phyloP scores from a whole-genome alignment of 208 protist genomes.

The Crithidia expoeki region DNA sequence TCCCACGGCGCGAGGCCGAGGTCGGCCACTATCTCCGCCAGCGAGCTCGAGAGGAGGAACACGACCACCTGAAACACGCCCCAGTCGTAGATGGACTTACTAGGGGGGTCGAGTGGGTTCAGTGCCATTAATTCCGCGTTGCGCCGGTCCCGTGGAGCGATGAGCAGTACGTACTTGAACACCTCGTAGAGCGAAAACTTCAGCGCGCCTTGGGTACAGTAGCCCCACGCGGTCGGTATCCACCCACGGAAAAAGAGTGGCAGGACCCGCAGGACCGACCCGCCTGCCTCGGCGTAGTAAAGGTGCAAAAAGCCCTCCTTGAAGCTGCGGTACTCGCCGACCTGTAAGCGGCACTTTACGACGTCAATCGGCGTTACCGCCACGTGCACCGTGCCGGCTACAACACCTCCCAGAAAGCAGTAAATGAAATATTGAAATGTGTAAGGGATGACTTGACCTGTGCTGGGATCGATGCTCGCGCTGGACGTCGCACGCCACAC shows the following conservation, averaged over 20 bases:
- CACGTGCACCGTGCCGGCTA: constrained; percentile 65
- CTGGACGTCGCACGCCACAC: constrained; percentile 21
- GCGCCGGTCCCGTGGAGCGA: not conserved
- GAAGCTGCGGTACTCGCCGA: constrained; percentile 65
- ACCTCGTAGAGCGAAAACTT: constrained; percentile 87
- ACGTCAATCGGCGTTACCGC: constrained; percentile 77
- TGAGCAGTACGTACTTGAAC: constrained; percentile 65
- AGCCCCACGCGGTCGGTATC: constrained; percentile 68
- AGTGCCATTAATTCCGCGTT: not conserved
- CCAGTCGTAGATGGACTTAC: not conserved
- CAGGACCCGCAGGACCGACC: constrained; percentile 33
- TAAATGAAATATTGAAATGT: constrained; percentile 69
- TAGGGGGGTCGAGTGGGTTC: not conserved
- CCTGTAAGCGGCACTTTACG: constrained; percentile 86
- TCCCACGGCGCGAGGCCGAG: constrained; percentile 75
- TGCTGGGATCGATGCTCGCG: constrained; percentile 13
- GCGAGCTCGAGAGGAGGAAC: constrained; percentile 60
- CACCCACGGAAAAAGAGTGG: constrained; percentile 63
- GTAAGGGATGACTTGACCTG: constrained; percentile 32
- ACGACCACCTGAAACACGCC: constrained; percentile 32
- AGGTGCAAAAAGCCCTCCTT: constrained; percentile 45
- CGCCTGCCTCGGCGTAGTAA: constrained; percentile 31
- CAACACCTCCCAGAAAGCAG: constrained; percentile 64
- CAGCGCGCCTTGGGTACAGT: constrained; percentile 59
- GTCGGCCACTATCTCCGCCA: constrained; percentile 79